These are phyloP conservation scores for Calamus simplicifolius DNA, from an alignment of 176 grass and related monocot genomes.

Conservation along the genomic window DNA sequence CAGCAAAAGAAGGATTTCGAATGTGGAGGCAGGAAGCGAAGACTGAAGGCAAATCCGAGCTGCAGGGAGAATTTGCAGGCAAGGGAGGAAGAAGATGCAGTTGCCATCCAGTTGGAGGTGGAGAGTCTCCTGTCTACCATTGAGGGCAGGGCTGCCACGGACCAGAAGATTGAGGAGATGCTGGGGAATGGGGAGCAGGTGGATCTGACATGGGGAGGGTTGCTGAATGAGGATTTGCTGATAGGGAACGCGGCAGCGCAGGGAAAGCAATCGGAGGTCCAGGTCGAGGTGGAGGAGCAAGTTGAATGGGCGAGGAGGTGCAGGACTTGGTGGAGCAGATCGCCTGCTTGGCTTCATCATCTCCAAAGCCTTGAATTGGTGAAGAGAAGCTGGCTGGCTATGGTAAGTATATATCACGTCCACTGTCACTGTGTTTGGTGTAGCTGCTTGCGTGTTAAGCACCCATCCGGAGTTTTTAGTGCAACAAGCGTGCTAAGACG, in stretches of 20 bases:
- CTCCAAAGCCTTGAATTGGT: too few species aligned
- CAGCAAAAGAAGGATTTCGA: not conserved
- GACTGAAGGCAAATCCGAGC: not conserved
- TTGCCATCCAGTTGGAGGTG: not conserved
- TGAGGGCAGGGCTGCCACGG: not conserved
- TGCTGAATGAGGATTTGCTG: not conserved
- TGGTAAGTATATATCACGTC: too few species aligned
- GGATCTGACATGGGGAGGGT: not conserved
- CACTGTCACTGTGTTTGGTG: too few species aligned
- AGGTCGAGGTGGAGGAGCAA: conserved; percentile 1
- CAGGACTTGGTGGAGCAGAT: conserved; percentile 5
- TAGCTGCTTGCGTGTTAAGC: too few species aligned
- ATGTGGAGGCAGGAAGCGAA: not conserved
- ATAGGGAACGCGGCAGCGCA: not conserved
- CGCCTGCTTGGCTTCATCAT: not conserved
- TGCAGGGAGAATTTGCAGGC: not conserved
- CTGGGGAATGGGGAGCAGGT: not conserved
- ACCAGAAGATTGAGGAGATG: not conserved
- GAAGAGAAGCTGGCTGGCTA: too few species aligned
- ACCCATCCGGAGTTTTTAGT: too few species aligned
- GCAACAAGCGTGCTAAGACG: too few species aligned
- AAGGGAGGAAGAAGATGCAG: not conserved
- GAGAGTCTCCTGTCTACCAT: not conserved
- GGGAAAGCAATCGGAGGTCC: not conserved
- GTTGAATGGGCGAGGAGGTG: not conserved